These are phyloP conservation scores for Botrytis medusae DNA, from an alignment of 2,329 filamentous ascomycete species.

Conservation along the genomic window DNA sequence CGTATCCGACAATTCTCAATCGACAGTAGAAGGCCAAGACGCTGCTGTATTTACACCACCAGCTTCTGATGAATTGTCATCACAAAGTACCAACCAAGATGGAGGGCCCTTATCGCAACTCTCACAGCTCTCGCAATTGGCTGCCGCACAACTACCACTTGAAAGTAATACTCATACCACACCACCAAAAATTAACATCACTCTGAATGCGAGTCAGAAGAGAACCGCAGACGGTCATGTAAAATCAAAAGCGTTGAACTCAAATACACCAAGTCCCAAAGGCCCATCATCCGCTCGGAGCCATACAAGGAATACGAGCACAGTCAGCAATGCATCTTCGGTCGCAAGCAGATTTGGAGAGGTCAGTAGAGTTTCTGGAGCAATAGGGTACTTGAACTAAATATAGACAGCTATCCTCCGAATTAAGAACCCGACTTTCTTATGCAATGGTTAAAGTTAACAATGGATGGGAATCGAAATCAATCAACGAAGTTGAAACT, in stretches of 20 bases:
- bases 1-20: conserved; percentile 48
- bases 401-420: conserved; percentile 45
- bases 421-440: conserved; percentile 79
- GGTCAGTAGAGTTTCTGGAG: conserved; percentile 48
- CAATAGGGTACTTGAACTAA: conserved; percentile 26
- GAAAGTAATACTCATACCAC: conserved; percentile 26
- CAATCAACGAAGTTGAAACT: conserved; percentile 74
- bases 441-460: conserved; percentile 95
- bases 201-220: conserved; percentile 55
- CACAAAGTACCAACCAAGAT: conserved; percentile 47
- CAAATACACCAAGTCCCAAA: conserved; percentile 45
- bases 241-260: conserved; percentile 54
- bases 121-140: conserved; percentile 56
- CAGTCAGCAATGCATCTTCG: conserved; percentile 60
- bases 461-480: conserved; percentile 80
- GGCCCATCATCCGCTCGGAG: conserved; percentile 38
- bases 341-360: conserved; percentile 73
- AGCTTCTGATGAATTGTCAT: conserved; percentile 40
- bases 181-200: conserved; percentile 29
- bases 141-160: conserved; percentile 49
- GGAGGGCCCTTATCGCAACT: conserved; percentile 52
- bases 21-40: conserved; percentile 45
- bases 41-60: conserved; percentile 43
- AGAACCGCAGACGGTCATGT: conserved; percentile 74
- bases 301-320: conserved; percentile 72